These are phyloP conservation scores for Protomyces inouyei DNA, from an alignment of 1,139 yeast species.

Conservation along the genomic window DNA sequence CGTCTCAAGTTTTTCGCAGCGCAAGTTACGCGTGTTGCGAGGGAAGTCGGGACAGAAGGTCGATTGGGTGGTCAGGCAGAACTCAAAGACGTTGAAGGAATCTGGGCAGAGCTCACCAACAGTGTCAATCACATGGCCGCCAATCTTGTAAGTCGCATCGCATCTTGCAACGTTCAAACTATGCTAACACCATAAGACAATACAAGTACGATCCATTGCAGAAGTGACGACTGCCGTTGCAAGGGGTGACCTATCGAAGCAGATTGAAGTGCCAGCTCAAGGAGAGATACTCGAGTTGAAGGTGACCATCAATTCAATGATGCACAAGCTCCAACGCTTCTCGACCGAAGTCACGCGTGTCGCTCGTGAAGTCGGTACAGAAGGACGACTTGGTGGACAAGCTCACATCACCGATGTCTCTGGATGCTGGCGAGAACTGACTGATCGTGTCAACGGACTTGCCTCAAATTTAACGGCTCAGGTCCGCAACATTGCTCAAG, in stretches of 20 bases:
- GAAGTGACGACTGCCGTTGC: slow-evolving; percentile 85
- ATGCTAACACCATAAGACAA: slow-evolving; percentile 43
- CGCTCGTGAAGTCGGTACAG: slow-evolving; percentile 85
- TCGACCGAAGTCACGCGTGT: slow-evolving; percentile 85
- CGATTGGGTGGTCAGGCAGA: slow-evolving; percentile 85
- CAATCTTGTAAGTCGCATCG: slow-evolving; percentile 45
- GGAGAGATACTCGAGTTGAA: slow-evolving; percentile 76
- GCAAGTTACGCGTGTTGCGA: slow-evolving; percentile 79
- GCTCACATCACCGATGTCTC: slow-evolving; percentile 78
- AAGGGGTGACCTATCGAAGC: slow-evolving; percentile 68
- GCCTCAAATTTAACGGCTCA: slow-evolving; percentile 81
- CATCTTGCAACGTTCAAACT: background rate
- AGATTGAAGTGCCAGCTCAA: slow-evolving; percentile 77
- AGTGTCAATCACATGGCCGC: slow-evolving; percentile 85
- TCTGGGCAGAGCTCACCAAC: slow-evolving; percentile 79
- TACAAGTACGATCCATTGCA: slow-evolving; percentile 79
- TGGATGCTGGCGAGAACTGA: slow-evolving; percentile 84
- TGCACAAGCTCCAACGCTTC: slow-evolving; percentile 78
- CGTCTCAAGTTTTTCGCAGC: slow-evolving; percentile 75
- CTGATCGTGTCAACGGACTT: slow-evolving; percentile 88
- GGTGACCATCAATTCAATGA: slow-evolving; percentile 79
- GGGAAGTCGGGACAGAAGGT: slow-evolving; percentile 76
- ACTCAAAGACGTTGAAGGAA: slow-evolving; percentile 76
- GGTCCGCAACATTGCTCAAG: slow-evolving; percentile 84
- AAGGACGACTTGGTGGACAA: slow-evolving; percentile 82